Evolutionary conservation across 495 filamentous ascomycete genomes (phyloP).

Genomic region (Mytilinidion resinicola): DNA sequence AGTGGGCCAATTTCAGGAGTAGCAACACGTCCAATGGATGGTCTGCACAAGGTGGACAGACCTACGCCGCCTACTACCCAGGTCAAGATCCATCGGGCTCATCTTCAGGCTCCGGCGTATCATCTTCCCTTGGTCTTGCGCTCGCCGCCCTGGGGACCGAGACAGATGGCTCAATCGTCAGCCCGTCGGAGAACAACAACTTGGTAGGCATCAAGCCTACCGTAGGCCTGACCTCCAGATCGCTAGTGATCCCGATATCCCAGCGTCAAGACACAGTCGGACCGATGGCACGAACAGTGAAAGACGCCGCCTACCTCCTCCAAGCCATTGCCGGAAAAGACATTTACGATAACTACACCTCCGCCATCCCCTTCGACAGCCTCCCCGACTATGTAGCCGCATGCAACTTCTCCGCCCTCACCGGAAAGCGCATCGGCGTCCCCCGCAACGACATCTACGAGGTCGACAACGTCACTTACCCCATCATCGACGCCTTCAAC

Average conservation of each 20-base stretch:
- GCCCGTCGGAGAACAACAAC: constrained; percentile 35
- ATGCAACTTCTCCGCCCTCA: constrained; percentile 43
- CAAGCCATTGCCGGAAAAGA: constrained; percentile 56
- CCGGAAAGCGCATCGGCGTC: constrained; percentile 48
- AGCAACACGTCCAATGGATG: constrained; percentile 48
- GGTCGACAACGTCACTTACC: constrained; percentile 15
- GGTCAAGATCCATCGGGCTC: constrained; percentile 50
- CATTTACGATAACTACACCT: constrained; percentile 47
- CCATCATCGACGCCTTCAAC: constrained; percentile 43
- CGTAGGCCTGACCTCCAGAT: constrained; percentile 58
- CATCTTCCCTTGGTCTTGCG: constrained; percentile 45
- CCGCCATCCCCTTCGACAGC: constrained; percentile 42
- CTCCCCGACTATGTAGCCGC: constrained; percentile 48
- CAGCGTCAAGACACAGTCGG: constrained; percentile 61
- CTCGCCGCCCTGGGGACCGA: constrained; percentile 47
- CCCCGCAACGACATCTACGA: constrained; percentile 40
- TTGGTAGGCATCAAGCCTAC: constrained; percentile 60
- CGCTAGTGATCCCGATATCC: constrained; percentile 56
- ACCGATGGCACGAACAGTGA: constrained; percentile 58
- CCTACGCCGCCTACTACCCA: constrained; percentile 45
- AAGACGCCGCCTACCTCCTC: constrained; percentile 60
- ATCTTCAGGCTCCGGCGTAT: constrained; percentile 48
- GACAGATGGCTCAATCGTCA: constrained; percentile 37
- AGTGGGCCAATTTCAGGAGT: constrained; percentile 52
- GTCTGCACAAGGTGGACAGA: constrained; percentile 49